Evolutionary conservation across 495 filamentous ascomycete species (phyloP).

Genomic region (Bombardia bombarda): DNA sequence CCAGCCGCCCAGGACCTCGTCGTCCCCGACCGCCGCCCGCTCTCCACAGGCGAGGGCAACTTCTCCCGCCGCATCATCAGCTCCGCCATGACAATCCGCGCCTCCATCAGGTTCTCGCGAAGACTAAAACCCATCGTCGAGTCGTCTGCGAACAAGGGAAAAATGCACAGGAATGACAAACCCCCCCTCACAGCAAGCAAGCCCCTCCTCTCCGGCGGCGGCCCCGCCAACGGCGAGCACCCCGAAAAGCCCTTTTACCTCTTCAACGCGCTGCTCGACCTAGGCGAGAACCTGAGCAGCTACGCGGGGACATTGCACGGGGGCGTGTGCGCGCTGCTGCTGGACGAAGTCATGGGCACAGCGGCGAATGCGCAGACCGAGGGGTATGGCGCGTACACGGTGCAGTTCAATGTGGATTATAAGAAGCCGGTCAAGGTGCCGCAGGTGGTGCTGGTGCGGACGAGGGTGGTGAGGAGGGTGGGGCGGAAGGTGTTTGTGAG

Average conservation of each 20-base stretch:
- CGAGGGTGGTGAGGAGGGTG: conserved; percentile 11
- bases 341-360: conserved; percentile 19
- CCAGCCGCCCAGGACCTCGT: conserved; percentile 7
- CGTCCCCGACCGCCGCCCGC: conserved; percentile 12
- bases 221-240: conserved; percentile 11
- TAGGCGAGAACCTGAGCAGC: conserved; percentile 15
- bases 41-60: conserved; percentile 13
- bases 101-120: conserved; percentile 13
- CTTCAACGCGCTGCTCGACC: conserved; percentile 16
- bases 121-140: neutral
- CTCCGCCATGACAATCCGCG: conserved; percentile 11
- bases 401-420: conserved; percentile 11
- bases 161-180: neutral
- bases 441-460: conserved; percentile 10
- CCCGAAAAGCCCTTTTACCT: conserved; percentile 13
- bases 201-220: conserved; percentile 10
- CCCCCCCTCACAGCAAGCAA: conserved; percentile 3
- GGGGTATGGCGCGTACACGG: conserved; percentile 15
- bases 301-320: conserved; percentile 14
- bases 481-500: conserved; percentile 15
- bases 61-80: conserved; percentile 12
- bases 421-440: conserved; percentile 11
- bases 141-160: neutral
- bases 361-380: conserved; percentile 13
- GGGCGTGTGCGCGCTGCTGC: conserved; percentile 11